Conservation (phyloP, 768 basidiomycete species). For the Tulasnella sp. region DNA sequence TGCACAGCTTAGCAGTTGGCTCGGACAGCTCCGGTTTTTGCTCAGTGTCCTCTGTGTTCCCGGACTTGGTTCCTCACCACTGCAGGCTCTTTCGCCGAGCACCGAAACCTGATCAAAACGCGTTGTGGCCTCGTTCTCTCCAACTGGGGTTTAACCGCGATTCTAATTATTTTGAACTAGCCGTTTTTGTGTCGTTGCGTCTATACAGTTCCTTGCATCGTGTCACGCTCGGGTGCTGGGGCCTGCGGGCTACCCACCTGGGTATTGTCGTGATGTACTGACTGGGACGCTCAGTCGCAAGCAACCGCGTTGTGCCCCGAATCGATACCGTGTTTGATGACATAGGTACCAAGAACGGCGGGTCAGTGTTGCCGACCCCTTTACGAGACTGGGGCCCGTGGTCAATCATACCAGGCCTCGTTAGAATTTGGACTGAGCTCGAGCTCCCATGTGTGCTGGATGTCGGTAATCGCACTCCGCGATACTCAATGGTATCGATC, state of each 20-base stretch:
- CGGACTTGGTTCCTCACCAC: not conserved
- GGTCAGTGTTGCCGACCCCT: not conserved
- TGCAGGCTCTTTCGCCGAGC: not conserved
- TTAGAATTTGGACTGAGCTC: not conserved
- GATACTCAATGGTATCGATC: not conserved
- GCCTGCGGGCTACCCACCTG: not conserved
- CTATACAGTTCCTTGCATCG: conserved; percentile 1
- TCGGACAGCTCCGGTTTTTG: not conserved
- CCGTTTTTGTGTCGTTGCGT: not conserved
- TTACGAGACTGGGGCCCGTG: not conserved
- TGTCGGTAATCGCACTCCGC: not conserved
- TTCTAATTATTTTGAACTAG: not conserved
- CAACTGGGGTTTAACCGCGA: not conserved
- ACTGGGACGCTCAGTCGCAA: not conserved
- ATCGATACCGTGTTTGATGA: not conserved
- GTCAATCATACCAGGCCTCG: not conserved
- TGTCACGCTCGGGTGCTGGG: not conserved
- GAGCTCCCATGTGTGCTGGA: not conserved
- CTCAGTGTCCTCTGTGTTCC: not conserved
- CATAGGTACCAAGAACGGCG: not conserved
- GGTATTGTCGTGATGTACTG: not conserved
- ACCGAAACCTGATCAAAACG: not conserved
- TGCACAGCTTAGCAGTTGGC: not conserved
- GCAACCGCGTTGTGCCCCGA: not conserved
- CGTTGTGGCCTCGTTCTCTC: not conserved